These are phyloP conservation scores for Dianthus caryophyllus DNA, from an alignment of 148 eudicot genomes.

Conservation along the genomic window DNA sequence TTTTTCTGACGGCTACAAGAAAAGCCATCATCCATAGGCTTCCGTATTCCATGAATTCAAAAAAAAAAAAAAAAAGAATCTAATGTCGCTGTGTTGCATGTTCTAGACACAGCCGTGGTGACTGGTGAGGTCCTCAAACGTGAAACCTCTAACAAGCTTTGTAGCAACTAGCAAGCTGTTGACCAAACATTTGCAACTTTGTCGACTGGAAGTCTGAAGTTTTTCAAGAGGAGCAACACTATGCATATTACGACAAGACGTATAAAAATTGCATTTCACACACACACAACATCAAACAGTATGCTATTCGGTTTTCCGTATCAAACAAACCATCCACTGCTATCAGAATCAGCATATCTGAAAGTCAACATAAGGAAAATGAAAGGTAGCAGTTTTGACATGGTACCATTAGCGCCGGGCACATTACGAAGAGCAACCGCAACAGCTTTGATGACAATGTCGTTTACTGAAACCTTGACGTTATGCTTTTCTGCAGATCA, in stretches of 20 bases:
- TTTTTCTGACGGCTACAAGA: neutral
- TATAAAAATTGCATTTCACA: neutral
- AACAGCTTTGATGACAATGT: slow-evolving; percentile 94
- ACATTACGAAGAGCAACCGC: slow-evolving; percentile 85
- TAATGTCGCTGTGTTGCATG: slow-evolving; percentile 1
- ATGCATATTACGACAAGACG: neutral
- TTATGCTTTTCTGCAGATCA: slow-evolving; percentile 60
- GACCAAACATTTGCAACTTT: neutral
- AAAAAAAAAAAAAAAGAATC: neutral
- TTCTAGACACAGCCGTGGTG: slow-evolving; percentile 1
- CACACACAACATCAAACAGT: neutral
- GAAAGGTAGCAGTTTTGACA: slow-evolving; percentile 7
- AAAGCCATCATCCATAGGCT: neutral
- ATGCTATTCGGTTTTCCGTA: neutral
- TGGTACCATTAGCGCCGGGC: slow-evolving; percentile 85
- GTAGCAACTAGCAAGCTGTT: neutral
- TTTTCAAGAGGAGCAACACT: neutral
- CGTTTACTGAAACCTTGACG: slow-evolving; percentile 96
- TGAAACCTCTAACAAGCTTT: slow-evolving; percentile 1
- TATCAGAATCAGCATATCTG: slow-evolving; percentile 2
- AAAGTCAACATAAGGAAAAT: slow-evolving; percentile 3
- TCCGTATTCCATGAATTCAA: neutral
- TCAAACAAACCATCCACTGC: neutral
- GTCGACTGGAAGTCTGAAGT: neutral
- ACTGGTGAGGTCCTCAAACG: slow-evolving; percentile 5